Evolutionary conservation across 257 asterid genomes (phyloP).

Genomic region (Plantago elongata): DNA sequence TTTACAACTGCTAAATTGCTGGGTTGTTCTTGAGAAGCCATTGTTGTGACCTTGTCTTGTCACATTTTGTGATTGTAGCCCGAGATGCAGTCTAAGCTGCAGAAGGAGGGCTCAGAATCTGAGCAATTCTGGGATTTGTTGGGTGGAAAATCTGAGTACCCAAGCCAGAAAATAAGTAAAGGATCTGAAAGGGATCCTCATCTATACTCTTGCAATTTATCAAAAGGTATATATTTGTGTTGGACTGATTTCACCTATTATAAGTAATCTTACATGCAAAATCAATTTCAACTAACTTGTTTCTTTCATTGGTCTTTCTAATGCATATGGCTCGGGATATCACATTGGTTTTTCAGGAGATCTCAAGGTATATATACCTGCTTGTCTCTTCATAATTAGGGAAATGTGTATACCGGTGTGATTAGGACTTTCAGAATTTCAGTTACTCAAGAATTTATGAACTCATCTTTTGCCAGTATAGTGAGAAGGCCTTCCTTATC

Average conservation of each 20-base stretch:
- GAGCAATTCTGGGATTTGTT: conserved; percentile 96
- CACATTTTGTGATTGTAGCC: conserved; percentile 56
- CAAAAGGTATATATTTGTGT: conserved; percentile 45
- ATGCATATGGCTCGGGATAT: conserved; percentile 28
- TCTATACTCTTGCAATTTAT: conserved; percentile 74
- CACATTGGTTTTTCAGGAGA: conserved; percentile 59
- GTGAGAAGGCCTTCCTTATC: no score
- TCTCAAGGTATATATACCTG: conserved; percentile 58
- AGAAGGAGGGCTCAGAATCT: conserved; percentile 90
- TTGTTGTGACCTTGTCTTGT: conserved; percentile 12
- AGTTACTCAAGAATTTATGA: no score
- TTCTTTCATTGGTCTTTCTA: conserved; percentile 22
- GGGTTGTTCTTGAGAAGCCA: no score
- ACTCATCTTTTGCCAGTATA: no score
- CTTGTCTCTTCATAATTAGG: conserved; percentile 9
- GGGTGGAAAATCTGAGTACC: conserved; percentile 93
- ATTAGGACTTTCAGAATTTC: background rate
- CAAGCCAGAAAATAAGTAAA: conserved; percentile 80
- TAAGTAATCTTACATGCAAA: conserved; percentile 1
- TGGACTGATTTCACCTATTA: conserved; percentile 13
- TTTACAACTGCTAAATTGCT: no score
- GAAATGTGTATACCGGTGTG: conserved; percentile 15
- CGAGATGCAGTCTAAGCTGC: conserved; percentile 72
- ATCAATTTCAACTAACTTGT: conserved; percentile 31
- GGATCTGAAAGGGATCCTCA: conserved; percentile 89